Base-by-base conservation (phyloP, 2,329 filamentous ascomycete genomes). In the Pyrenochaeta sp. region DNA sequence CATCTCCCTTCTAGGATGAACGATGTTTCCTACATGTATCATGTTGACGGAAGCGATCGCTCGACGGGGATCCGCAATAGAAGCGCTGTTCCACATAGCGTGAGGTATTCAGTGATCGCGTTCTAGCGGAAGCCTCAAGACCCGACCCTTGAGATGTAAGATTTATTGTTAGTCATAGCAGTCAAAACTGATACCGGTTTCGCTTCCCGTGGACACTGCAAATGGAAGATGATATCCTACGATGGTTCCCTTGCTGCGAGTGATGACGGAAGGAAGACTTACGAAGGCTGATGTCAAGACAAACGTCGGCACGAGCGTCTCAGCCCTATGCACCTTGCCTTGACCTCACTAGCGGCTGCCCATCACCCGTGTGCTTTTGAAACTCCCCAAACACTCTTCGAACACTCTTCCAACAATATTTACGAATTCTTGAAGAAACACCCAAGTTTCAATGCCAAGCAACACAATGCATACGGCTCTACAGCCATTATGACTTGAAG, bases 331-430 rank as follows among this genome's bases (percentile, higher is more conserved):
- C 25, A n/a, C 19, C 42, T 27, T 44, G 49, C 65, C 59, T 10
- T n/a, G 40, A 45, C 12, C 30, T 46, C 50, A 22, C 58, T 65
- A 59, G 58, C 43, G 43, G 19, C 22, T 37, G 27, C 34, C 15
- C 54, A 37, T 13, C 47, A 52, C 44, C 50, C 50, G 44, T 53
- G 10, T 40, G 22, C 28, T 52, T 56, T 43, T 58, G 61, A 65
- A 64, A 64, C 61, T 42, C 34, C 50, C 56, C 57, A 54, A 65
- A 68, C 66, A 50, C 58, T 59, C 42, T 46, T 67, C 61, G 54
- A 68, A 68, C 64, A 66, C 45, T 40, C 45, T 46, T 64, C 65
- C 62, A 60, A 67, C 62, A 62, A 32, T 30, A 25, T 13, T 15
- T 36, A 9, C 6, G 12, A 36, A 15, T 10, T 56, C 22, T 27